Base-by-base conservation (phyloP, 306 rosid genomes). In the Cicer chorassanicum region DNA sequence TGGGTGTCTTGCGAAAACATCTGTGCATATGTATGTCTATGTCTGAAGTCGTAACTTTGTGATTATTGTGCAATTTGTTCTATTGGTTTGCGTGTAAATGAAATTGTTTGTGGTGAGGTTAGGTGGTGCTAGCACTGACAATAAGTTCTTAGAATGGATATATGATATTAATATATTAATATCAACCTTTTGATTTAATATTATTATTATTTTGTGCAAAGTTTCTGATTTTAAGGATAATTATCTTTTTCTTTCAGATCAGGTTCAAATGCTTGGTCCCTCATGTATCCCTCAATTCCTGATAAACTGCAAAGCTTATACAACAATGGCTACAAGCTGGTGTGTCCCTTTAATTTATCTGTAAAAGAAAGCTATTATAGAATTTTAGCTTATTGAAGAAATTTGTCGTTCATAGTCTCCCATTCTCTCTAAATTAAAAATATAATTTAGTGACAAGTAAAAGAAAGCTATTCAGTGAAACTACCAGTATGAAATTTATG, bases 291-390 rank as follows among this genome's bases (percentile, higher is more conserved):
- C 39, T 86, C 90, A 69, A 88, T 94, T 77, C 97, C 98, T 78
- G 89, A 85, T 81, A 94, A 88, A 84, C 88, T 94, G 15, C 89
- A 80, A 82, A 85, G 86, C 87, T 81, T 94, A 82, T 86, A 94
- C 83, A 78, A 76, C 56, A 86, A 94, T 82, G 98, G 97, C 80
- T 91, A 86, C 81, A 94, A 94, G 83, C 92, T 94, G 97, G 98
- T 91, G 21, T 54, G 87, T 79, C 40, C 80, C 51, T 67, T 43
- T 29, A 29, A 29, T 29, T 21, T 74, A 68, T 76, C 46, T 55
- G 38, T 57, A 60, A 68, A 68, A 61, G 45, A 70, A 55, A 63
- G 56, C 67, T 43, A 36, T 61, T 19, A 21, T 29, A 15, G 44
- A 43, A 40, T 34, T 65, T 62, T 70, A 48, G 21, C 65, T 43